Evolutionary conservation across 257 asterid species (phyloP).

Genomic region (Fraxinus excelsior): DNA sequence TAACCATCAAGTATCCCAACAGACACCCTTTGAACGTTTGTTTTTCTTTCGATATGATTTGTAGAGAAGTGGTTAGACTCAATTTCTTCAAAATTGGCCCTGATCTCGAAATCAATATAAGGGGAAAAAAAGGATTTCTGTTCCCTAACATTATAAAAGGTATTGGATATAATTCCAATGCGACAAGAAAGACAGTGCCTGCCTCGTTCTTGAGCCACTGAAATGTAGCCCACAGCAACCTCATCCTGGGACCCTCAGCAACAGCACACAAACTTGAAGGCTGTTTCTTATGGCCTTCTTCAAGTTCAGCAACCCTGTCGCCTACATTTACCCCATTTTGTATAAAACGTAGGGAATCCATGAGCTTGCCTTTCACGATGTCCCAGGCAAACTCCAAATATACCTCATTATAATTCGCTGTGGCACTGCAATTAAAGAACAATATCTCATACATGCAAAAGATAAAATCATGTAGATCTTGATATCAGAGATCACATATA

Average conservation of each 20-base stretch:
- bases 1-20: conserved; percentile 38
- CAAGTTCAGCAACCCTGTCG: conserved; percentile 39
- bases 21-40: conserved; percentile 44
- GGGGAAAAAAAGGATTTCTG: conserved; percentile 10
- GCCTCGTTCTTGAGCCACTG: conserved; percentile 90
- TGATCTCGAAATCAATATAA: background rate
- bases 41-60: conserved; percentile 14
- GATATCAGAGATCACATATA: background rate
- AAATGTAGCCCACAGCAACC: conserved; percentile 81
- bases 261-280: conserved; percentile 74
- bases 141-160: conserved; percentile 13
- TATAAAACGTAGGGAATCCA: conserved; percentile 53
- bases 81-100: conserved; percentile 9
- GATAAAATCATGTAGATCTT: background rate
- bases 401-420: conserved; percentile 38
- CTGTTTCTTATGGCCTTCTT: conserved; percentile 42
- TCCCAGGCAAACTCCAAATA: conserved; percentile 75
- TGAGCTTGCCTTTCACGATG: conserved; percentile 63
- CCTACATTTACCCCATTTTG: conserved; percentile 42
- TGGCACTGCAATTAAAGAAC: background rate
- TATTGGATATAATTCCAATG: conserved; percentile 25
- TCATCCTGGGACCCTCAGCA: conserved; percentile 77
- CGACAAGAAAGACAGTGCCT: conserved; percentile 43
- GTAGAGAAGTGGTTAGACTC: conserved; percentile 13
- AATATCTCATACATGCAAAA: background rate